Percentiles rank a stretch among this genome's conserved stretches.
Conservation (phyloP, 1,139 yeast species). For the Debaryomycetaceae sp. region DNA sequence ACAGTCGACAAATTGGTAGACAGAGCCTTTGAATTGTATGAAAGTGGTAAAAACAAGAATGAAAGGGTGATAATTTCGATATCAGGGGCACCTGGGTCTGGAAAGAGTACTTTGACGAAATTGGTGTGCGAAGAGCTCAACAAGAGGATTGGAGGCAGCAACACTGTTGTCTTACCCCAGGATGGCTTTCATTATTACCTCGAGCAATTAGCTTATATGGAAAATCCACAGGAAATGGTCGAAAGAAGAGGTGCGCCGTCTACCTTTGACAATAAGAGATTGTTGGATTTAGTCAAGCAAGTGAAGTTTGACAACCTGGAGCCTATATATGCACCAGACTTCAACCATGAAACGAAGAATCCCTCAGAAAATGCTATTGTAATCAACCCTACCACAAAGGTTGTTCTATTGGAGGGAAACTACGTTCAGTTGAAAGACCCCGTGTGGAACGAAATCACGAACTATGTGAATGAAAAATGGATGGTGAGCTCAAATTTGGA, state of each 20-base stretch:
- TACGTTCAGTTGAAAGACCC: conserved; percentile 13
- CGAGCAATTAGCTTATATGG: conserved; percentile 10
- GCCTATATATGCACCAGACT: conserved; percentile 11
- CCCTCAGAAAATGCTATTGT: conserved; percentile 14
- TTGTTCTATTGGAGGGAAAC: conserved; percentile 16
- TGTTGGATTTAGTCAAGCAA: conserved; percentile 8
- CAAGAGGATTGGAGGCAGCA: not conserved
- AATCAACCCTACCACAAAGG: conserved; percentile 9
- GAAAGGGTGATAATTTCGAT: conserved; percentile 10
- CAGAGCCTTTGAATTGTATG: conserved; percentile 1
- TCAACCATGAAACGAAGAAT: conserved; percentile 16
- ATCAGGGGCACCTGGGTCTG: conserved; percentile 25
- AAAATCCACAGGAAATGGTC: conserved; percentile 11
- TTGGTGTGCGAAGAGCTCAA: conserved; percentile 5
- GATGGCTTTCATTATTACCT: conserved; percentile 19
- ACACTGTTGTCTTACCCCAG: conserved; percentile 4
- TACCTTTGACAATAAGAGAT: conserved; percentile 13
- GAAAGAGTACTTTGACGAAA: conserved; percentile 16
- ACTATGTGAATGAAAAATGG: conserved; percentile 13
- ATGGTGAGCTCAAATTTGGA: conserved; percentile 8
- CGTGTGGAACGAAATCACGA: conserved; percentile 12
- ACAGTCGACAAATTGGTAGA: not conserved
- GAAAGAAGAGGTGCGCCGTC: conserved; percentile 20
- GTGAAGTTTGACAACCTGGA: conserved; percentile 6
- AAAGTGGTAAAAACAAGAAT: not conserved